Evolutionary conservation across 768 basidiomycete species (phyloP).

Genomic region (Leccinum olivaceopallidum): DNA sequence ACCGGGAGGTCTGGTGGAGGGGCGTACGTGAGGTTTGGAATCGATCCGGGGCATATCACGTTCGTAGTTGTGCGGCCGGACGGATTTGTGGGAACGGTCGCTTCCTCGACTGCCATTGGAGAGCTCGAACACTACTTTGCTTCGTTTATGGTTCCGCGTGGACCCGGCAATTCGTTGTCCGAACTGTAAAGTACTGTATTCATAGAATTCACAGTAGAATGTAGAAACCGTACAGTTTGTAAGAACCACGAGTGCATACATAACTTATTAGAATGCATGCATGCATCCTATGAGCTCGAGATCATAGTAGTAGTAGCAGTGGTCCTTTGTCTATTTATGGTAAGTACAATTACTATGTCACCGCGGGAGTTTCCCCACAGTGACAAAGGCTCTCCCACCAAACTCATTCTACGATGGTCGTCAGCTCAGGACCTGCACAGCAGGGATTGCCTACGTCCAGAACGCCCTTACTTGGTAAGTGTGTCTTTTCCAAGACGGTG

Average conservation of each 20-base stretch:
- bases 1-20: background rate
- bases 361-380: constrained; percentile 3
- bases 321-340: constrained; percentile 2
- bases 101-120: background rate
- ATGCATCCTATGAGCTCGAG: too few species aligned
- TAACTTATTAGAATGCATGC: too few species aligned
- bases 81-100: background rate
- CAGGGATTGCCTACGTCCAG: constrained; percentile 4
- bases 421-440: constrained; percentile 1
- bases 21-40: background rate
- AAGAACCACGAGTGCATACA: too few species aligned
- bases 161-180: too few species aligned
- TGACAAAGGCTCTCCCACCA: background rate
- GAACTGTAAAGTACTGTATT: too few species aligned
- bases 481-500: background rate
- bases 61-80: background rate
- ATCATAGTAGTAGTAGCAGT: too few species aligned
- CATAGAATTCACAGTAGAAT: too few species aligned
- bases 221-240: too few species aligned
- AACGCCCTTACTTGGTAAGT: constrained; percentile 25
- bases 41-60: background rate
- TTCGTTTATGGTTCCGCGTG: background rate
- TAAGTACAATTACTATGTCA: too few species aligned
- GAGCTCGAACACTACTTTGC: background rate
- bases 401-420: constrained; percentile 12